Evolutionary conservation across 2,329 filamentous ascomycete species (phyloP).

Genomic region (Aureobasidium namibiae): DNA sequence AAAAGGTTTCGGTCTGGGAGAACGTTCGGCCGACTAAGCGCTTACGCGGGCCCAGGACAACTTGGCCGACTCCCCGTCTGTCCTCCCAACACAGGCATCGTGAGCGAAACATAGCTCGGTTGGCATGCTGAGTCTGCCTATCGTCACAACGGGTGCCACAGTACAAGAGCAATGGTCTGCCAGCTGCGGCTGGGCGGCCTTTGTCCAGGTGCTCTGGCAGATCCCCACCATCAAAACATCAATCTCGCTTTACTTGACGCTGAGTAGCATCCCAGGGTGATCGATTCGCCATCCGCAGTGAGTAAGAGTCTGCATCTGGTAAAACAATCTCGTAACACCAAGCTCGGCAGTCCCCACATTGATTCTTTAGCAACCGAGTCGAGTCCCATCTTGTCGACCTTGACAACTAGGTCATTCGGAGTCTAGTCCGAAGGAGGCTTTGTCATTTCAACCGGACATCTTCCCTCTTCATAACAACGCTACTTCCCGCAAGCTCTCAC

Average conservation of each 20-base stretch:
- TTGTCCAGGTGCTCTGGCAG: neutral
- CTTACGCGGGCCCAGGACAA: neutral
- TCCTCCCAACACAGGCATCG: neutral
- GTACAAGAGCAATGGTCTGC: neutral
- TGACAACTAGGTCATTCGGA: neutral
- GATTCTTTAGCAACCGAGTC: neutral
- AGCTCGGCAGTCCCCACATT: neutral
- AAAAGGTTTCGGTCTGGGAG: neutral
- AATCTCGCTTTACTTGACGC: no score
- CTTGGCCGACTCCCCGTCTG: conserved; percentile 3
- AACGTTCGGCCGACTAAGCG: neutral
- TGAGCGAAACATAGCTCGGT: neutral
- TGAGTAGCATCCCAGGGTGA: neutral
- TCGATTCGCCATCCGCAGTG: neutral
- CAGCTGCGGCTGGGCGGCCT: neutral
- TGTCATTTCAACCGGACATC: conserved; percentile 7
- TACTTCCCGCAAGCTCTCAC: neutral
- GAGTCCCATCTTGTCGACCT: neutral
- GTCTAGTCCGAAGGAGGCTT: conserved; percentile 4
- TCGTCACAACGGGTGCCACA: neutral
- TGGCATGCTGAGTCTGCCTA: neutral
- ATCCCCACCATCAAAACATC: neutral
- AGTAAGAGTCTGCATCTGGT: neutral
- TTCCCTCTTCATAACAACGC: neutral
- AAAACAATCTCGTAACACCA: neutral